phyloP scores from a whole-genome alignment of 257 asterid genomes.

The Agastache rugosa region DNA sequence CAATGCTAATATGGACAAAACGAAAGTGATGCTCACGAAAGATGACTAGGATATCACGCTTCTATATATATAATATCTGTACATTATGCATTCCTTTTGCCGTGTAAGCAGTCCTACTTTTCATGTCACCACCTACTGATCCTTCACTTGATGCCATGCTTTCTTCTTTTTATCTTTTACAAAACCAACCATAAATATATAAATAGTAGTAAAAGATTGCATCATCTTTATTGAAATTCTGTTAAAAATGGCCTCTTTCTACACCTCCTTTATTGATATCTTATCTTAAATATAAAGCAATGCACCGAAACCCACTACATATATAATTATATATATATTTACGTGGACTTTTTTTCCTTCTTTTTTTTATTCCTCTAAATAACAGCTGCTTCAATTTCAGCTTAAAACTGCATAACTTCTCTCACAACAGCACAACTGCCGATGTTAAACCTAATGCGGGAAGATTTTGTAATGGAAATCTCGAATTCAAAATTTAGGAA shows the following conservation, averaged over 20 bases:
- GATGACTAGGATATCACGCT: too few relatives aligned
- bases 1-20: too few relatives aligned
- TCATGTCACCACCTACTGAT: constrained; percentile 32
- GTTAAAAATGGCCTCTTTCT: background rate
- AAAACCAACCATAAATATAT: background rate
- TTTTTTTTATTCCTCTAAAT: background rate
- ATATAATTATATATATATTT: background rate
- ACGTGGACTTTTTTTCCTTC: background rate
- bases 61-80: too few relatives aligned
- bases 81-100: constrained; percentile 24
- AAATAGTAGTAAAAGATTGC: background rate
- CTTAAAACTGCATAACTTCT: too few relatives aligned
- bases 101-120: constrained; percentile 23
- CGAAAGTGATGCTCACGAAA: too few relatives aligned
- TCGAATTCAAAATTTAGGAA: too few relatives aligned
- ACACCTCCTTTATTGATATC: constrained; percentile 2
- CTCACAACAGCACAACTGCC: too few relatives aligned
- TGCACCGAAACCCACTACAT: background rate
- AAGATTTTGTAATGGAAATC: too few relatives aligned
- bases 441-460: too few relatives aligned
- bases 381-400: background rate
- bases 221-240: constrained; percentile 19
- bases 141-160: constrained; percentile 9
- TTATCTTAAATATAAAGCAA: constrained; percentile 16
- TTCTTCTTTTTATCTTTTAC: background rate